A percentile compares a stretch with the other conserved stretches of the same genome.
Evolutionary conservation across 345 rosid genomes (phyloP).

Genomic region (Sonneratia alba): DNA sequence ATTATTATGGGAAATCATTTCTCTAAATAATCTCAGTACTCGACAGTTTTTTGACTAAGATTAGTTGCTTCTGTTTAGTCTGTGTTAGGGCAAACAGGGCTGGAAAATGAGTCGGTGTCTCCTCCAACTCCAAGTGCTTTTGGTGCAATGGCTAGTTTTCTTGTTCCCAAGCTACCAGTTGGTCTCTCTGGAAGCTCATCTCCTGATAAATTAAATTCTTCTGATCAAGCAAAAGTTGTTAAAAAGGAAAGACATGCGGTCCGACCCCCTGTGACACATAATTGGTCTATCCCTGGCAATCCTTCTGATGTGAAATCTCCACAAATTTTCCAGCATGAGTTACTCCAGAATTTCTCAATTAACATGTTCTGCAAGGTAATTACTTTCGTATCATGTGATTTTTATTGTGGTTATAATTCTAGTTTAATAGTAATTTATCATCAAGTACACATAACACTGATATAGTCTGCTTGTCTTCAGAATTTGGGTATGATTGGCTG

Average conservation of each 20-base stretch:
- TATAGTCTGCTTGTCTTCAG: not conserved
- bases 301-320: slow-evolving; percentile 57
- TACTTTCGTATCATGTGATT: not conserved
- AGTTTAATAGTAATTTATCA: not conserved
- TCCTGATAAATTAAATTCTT: slow-evolving; percentile 43
- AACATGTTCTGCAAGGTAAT: slow-evolving; percentile 97
- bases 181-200: slow-evolving; percentile 75
- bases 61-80: slow-evolving; percentile 31
- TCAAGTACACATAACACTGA: not conserved
- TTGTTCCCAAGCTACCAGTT: slow-evolving; percentile 89
- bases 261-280: slow-evolving; percentile 93
- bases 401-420: not conserved
- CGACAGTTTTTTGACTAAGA: not conserved
- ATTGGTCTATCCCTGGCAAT: slow-evolving; percentile 88
- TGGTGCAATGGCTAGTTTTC: slow-evolving; percentile 98
- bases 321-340: slow-evolving; percentile 95
- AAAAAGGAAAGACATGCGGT: slow-evolving; percentile 74
- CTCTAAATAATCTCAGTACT: not conserved
- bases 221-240: slow-evolving; percentile 52
- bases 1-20: not conserved
- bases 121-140: slow-evolving; percentile 68
- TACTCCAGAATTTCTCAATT: slow-evolving; percentile 89
- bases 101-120: slow-evolving; percentile 44
- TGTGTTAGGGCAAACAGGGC: slow-evolving; percentile 62
- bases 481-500: not conserved